These are phyloP conservation scores for Nepenthes mirabilis DNA, from an alignment of 148 eudicot genomes.

Conservation along the genomic window DNA sequence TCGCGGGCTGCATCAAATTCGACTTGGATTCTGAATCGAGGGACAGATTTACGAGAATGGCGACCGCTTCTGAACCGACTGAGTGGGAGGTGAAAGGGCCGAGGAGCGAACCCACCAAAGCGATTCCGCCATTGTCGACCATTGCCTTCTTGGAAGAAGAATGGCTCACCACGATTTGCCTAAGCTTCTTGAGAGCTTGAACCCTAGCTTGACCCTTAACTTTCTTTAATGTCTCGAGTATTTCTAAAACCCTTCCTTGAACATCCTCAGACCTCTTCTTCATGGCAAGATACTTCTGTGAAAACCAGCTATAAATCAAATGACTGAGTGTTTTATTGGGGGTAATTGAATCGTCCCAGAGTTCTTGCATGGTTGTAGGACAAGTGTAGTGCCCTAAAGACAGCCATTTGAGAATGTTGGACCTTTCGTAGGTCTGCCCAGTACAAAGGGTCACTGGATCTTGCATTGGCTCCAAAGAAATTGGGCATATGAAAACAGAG, in stretches of 20 bases:
- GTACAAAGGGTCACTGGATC: slow-evolving; percentile 92
- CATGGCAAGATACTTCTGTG: slow-evolving; percentile 59
- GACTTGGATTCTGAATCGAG: slow-evolving; percentile 34
- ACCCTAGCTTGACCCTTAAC: slow-evolving; percentile 67
- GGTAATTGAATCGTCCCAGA: slow-evolving; percentile 70
- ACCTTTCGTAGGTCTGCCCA: slow-evolving; percentile 79
- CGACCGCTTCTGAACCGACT: slow-evolving; percentile 70
- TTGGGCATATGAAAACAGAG: slow-evolving; percentile 71
- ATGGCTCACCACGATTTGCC: slow-evolving; percentile 29
- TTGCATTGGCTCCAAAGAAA: slow-evolving; percentile 82
- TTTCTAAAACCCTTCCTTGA: slow-evolving; percentile 66
- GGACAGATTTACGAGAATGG: slow-evolving; percentile 51
- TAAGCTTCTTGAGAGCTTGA: slow-evolving; percentile 54
- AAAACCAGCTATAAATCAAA: slow-evolving; percentile 59
- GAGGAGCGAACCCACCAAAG: slow-evolving; percentile 36
- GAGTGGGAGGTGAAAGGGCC: slow-evolving; percentile 77
- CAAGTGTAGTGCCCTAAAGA: slow-evolving; percentile 70
- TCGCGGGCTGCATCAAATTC: slow-evolving; percentile 58
- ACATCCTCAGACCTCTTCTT: slow-evolving; percentile 86
- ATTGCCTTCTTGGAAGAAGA: slow-evolving; percentile 53
- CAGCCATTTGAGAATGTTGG: slow-evolving; percentile 71
- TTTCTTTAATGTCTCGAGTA: slow-evolving; percentile 53
- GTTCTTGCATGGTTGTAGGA: slow-evolving; percentile 77
- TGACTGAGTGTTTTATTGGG: slow-evolving; percentile 67
- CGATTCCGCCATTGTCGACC: slow-evolving; percentile 49